Evolutionary conservation across 1,139 yeast genomes (phyloP), one percentile per base, ranked within the genome.

Genomic region (Diutina pseudorugosa): DNA sequence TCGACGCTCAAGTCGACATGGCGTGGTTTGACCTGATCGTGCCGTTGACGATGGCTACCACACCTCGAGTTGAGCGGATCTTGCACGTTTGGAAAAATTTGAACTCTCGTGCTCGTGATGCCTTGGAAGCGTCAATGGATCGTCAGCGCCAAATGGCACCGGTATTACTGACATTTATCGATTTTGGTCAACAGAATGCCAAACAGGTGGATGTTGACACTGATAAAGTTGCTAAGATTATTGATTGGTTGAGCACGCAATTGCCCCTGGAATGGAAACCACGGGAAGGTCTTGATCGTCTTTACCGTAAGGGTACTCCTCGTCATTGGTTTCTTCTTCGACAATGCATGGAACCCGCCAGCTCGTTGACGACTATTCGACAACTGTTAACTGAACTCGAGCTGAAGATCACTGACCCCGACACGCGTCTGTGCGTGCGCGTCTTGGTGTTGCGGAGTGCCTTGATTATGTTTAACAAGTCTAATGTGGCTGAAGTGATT

Each of bases 1-100:
- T 89, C 52, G 87, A 83, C 54, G 76, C 82, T n/a, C 69, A 77
- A 21, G 85, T 88, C 18, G 96, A 90, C 62, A 57, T 69, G 2
- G 70, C 77, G 1, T 60, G 89, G 7, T 77, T 83, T 59, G 88
- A 83, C 53, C 73, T 76, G 53, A 60, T 90, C 1, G 63, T 86
- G 16, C 88, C 95, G 0, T 68, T 80, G 44, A 69, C 71, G 25
- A 72, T 76, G 48, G 76, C 77, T 53, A 57, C 70, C 0, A 63
- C 62, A 14, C 60, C 56, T 25, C 70, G 96, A 54, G 82, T 83
- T 0, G 63, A 68, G 6, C 70, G 91, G 53, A 59, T 88, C 4
- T n/a, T 45, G n/a, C 3, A 5, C 3, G 49, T 45, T 3, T 45
- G 41, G 40, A 9, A 23, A n/a, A 4, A 16, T 4, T 16, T 45